Conservation (phyloP, 2,329 filamentous ascomycete species). For the Talaromyces amestolkiae region DNA sequence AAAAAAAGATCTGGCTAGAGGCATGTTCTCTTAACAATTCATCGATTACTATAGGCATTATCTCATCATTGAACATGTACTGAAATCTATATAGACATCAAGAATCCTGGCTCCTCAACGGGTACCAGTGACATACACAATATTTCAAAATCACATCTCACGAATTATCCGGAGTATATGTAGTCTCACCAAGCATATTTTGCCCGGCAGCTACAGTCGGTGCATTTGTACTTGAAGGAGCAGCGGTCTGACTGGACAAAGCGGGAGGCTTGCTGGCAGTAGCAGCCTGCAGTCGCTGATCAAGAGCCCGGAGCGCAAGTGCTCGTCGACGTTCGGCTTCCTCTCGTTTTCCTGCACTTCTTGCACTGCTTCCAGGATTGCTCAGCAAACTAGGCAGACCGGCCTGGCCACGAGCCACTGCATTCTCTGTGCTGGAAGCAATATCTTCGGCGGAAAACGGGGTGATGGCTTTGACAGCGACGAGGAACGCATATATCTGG, state of each 20-base stretch:
- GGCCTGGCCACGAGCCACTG: slow-evolving; percentile 62
- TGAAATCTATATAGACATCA: slow-evolving; percentile 9
- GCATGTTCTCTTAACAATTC: background rate
- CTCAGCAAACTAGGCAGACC: slow-evolving; percentile 60
- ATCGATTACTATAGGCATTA: background rate
- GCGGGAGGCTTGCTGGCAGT: slow-evolving; percentile 52
- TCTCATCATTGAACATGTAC: slow-evolving; percentile 12
- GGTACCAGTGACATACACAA: background rate
- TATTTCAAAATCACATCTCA: slow-evolving; percentile 22
- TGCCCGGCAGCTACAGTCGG: slow-evolving; percentile 54
- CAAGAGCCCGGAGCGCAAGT: slow-evolving; percentile 83
- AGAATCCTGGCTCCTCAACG: background rate
- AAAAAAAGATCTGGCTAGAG: no score
- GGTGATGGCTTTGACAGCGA: slow-evolving; percentile 73
- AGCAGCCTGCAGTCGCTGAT: slow-evolving; percentile 87
- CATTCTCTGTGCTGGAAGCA: slow-evolving; percentile 69
- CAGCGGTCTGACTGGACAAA: slow-evolving; percentile 30
- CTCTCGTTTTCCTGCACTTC: slow-evolving; percentile 68
- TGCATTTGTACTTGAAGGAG: slow-evolving; percentile 53
- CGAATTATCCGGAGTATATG: slow-evolving; percentile 63
- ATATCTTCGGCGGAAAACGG: slow-evolving; percentile 83
- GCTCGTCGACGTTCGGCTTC: slow-evolving; percentile 89
- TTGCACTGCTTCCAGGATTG: slow-evolving; percentile 39
- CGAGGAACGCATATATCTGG: slow-evolving; percentile 69
- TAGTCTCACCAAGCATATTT: slow-evolving; percentile 66